Base-by-base conservation (phyloP, 2,329 filamentous ascomycete species). In the Plenodomus lindquistii region DNA sequence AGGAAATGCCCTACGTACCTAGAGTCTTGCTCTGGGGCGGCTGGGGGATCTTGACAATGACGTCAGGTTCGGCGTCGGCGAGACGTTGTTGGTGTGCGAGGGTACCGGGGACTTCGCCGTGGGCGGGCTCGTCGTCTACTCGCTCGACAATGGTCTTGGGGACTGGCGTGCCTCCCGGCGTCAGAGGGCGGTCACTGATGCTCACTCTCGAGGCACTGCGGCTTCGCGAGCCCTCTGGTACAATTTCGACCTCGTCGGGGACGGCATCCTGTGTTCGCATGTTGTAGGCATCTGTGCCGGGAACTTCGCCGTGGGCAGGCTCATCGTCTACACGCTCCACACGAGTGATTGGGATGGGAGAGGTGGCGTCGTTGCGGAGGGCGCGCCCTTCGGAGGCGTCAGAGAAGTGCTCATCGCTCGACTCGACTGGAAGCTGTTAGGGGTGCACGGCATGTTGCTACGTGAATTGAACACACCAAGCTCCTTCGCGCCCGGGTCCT, bases 31-130 rank as follows among this genome's bases (percentile, higher is more conserved):
- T 66, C 53, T 66, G 55, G 44, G 73, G 66, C 49, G 74, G 71
- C 47, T 75, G 65, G 20, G 77, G 71, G 10, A 73, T 76, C 65
- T 75, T 79, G 41, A 79, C 67, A 49, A 87, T 74, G 37, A 83
- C 69, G 63, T 86, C 83, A 17, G 83, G 83, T 37, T 77, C 73
- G 38, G 83, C 82, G 71, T 86, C 83, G 44, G 81, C 80, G 60
- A 76, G 77, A 51, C 81, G 77, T 57, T 79, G 70, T 49, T 83
- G 75, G 55, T 82, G 79, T 50, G 83, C 84, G 31, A 72, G 66
- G 41, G 84, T 86, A 22, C 84, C 83, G 21, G 83, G 83, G 7
- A 85, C 76, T 46, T 87, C 84, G 17, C 84, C 83, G 67, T 85
- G 75, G 58, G 78, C 80, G 34, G 82, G 80, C 48, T 73, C 67